Conservation (phyloP, 1,284 basidiomycete genomes). For the Heterobasidion parviporum region DNA sequence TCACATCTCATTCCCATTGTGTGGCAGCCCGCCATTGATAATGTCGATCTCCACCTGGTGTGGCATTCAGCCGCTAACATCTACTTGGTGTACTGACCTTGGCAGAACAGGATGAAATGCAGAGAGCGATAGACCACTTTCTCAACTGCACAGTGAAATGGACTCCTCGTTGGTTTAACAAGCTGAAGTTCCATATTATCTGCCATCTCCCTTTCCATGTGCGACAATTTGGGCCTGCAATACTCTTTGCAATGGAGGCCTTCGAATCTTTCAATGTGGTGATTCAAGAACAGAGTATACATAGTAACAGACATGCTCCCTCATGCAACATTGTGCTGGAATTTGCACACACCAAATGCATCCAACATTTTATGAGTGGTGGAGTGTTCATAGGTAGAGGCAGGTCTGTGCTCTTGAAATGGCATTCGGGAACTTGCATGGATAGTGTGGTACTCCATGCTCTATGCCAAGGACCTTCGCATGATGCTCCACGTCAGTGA, state of each 20-base stretch:
- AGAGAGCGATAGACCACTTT: conserved; percentile 10
- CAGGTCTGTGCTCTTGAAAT: neutral
- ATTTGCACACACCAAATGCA: conserved; percentile 24
- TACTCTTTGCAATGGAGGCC: conserved; percentile 21
- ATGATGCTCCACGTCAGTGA: neutral
- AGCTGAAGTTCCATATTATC: conserved; percentile 19
- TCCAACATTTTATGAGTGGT: conserved; percentile 30
- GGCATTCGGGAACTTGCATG: neutral
- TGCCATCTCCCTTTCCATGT: conserved; percentile 14
- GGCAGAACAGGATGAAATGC: neutral
- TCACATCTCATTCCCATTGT: conserved; percentile 15
- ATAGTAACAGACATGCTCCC: conserved; percentile 34
- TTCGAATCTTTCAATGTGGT: conserved; percentile 42
- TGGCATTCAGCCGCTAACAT: neutral
- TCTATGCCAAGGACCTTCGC: neutral
- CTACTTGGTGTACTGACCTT: too few relatives aligned
- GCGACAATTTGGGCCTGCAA: conserved; percentile 10
- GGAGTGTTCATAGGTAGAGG: conserved; percentile 1
- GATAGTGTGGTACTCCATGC: too few relatives aligned
- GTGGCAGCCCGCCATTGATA: conserved; percentile 20
- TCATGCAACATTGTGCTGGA: conserved; percentile 30
- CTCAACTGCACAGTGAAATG: conserved; percentile 9
- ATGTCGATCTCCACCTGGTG: conserved; percentile 13
- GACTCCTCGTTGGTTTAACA: conserved; percentile 17
- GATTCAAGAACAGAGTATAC: conserved; percentile 29